Base-by-base conservation (phyloP, 306 rosid species). In the Castanea crenata region DNA sequence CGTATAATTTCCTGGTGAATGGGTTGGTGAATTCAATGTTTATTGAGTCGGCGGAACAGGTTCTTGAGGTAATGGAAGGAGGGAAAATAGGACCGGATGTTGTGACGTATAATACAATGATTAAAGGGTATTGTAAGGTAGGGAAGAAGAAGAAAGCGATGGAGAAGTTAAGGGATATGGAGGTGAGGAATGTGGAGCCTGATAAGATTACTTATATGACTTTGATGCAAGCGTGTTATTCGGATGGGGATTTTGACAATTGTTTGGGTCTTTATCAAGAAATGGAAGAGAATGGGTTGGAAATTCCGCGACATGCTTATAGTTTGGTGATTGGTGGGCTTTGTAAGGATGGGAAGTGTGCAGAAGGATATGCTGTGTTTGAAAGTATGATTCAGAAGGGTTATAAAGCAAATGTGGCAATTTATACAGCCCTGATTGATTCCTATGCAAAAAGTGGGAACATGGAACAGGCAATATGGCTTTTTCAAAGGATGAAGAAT, bases 241-340 rank as follows among this genome's bases (percentile, higher is more conserved):
- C 81, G 0, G 90, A 87, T 74, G 91, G 86, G 25, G 90, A 89
- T 80, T 83, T 90, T 72, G 91, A 87, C 83, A 64, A 77, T 58
- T 90, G 98, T 79, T 75, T 90, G 89, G 79, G 98, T 61, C 90
- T 95, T 56, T 95, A 91, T 81, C 92, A 90, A 69, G 99, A 93
- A 84, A 88, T 95, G 92, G 88, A 76, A 44, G 99, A 95, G 49
- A 90, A 79, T 27, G 84, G 89, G 29, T 52, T 95, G 69, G 92
- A 77, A 64, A 77, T 93, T 79, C 92, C 92, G 0, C 61, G 85
- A 35, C 99, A 91, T 67, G 89, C 85, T 5, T 90, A 83, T 83
- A 84, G 90, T 83, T 89, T 93, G 67, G 93, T 91, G 54, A 87
- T 93, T 20, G 83, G 89, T 56, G 99, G 92, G 70, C 87, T 91